These are phyloP conservation scores for Stachybotrys chlorohalonatus DNA, from an alignment of 2,329 filamentous ascomycete species.

Conservation along the genomic window DNA sequence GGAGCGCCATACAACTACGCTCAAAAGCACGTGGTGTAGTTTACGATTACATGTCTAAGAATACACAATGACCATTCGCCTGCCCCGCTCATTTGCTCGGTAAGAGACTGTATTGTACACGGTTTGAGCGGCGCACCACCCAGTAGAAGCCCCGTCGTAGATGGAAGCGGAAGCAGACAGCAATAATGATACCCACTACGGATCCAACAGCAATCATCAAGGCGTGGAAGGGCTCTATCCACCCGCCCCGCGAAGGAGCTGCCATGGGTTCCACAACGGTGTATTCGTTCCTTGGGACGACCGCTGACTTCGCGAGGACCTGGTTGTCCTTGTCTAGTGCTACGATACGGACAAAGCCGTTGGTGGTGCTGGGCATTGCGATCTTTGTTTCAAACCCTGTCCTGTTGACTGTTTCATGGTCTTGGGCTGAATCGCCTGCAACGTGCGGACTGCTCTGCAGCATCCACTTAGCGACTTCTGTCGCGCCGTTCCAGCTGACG, in stretches of 20 bases:
- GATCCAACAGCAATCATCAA: background rate
- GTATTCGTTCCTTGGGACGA: conserved; percentile 5
- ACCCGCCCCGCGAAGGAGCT: conserved; percentile 5
- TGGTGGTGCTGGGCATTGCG: conserved; percentile 2
- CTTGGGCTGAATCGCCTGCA: background rate
- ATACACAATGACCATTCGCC: too few relatives aligned
- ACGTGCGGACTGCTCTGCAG: background rate
- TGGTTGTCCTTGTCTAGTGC: conserved; percentile 10
- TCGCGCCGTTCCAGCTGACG: conserved; percentile 9
- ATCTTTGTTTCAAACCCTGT: background rate
- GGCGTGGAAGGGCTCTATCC: conserved; percentile 5
- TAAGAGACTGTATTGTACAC: background rate
- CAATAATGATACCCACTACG: background rate
- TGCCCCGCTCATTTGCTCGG: background rate
- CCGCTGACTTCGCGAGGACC: conserved; percentile 16
- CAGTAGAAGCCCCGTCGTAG: background rate
- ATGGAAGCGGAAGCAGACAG: background rate
- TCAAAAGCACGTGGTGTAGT: too few relatives aligned
- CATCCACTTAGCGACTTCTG: conserved; percentile 4
- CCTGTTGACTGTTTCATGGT: background rate
- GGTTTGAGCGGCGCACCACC: background rate
- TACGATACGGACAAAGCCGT: conserved; percentile 10
- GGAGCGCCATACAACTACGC: too few relatives aligned
- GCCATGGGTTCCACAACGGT: conserved; percentile 4
- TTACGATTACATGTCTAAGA: too few relatives aligned